A percentile compares a stretch with the other conserved stretches of the same genome.
phyloP scores from a whole-genome alignment of 305 asterid genomes.

The Fraxinus baroniana region DNA sequence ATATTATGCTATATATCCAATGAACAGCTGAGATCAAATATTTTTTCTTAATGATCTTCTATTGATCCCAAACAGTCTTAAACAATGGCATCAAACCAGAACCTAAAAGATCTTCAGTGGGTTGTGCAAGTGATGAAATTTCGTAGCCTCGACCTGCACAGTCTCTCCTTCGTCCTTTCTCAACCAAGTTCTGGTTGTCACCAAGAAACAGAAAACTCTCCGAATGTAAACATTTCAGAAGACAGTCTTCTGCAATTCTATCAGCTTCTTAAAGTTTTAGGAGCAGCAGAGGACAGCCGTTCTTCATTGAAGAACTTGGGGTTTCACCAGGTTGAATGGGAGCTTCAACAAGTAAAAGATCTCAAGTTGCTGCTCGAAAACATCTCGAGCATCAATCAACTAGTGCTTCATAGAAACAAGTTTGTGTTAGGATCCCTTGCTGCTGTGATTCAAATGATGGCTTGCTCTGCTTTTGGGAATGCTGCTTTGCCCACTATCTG shows the following conservation, averaged over 20 bases:
- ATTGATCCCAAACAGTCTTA: background rate
- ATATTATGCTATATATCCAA: background rate
- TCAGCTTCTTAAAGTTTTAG: slow-evolving; percentile 41
- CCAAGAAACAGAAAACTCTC: slow-evolving; percentile 62
- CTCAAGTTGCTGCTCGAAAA: slow-evolving; percentile 39
- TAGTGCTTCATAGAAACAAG: slow-evolving; percentile 52
- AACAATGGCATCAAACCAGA: slow-evolving; percentile 46
- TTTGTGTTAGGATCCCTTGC: no score
- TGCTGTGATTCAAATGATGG: no score
- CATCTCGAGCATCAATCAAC: slow-evolving; percentile 37
- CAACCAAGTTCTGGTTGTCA: slow-evolving; percentile 47
- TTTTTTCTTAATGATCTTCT: background rate
- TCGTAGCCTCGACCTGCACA: slow-evolving; percentile 42
- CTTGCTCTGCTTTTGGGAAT: background rate
- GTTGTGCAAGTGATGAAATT: slow-evolving; percentile 38
- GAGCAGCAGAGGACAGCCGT: slow-evolving; percentile 13
- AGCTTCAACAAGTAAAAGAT: slow-evolving; percentile 36
- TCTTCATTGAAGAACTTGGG: slow-evolving; percentile 48
- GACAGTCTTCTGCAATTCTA: slow-evolving; percentile 36
- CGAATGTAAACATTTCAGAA: slow-evolving; percentile 44
- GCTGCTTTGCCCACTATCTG: no score
- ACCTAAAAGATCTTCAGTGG: slow-evolving; percentile 51
- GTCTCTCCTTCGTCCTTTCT: slow-evolving; percentile 52
- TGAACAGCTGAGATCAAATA: background rate
- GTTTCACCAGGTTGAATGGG: slow-evolving; percentile 73